Evolutionary conservation across 257 asterid species (phyloP).

Genomic region (Paraleonurus japonicus): DNA sequence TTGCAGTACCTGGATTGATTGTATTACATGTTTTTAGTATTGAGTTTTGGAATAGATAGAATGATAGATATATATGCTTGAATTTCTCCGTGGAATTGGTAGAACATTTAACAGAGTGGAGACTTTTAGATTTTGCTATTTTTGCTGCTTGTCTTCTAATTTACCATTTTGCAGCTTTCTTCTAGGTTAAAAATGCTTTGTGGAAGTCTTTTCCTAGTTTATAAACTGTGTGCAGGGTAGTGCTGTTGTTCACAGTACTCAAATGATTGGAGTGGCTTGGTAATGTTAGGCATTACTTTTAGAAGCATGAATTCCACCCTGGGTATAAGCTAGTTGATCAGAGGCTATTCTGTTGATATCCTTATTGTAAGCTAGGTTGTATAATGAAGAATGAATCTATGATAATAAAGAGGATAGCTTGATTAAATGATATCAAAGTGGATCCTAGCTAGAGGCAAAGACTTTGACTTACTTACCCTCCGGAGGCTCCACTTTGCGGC

Average conservation of each 20-base stretch:
- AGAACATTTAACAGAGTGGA: not conserved
- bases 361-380: too few species aligned
- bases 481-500: too few species aligned
- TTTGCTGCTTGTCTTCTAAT: not conserved
- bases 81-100: not conserved
- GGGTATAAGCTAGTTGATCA: too few species aligned
- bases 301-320: not conserved
- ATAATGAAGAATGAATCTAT: too few species aligned
- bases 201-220: not conserved
- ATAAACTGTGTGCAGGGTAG: not conserved
- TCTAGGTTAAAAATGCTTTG: not conserved
- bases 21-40: not conserved
- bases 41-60: not conserved
- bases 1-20: not conserved
- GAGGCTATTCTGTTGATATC: too few species aligned
- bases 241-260: not conserved
- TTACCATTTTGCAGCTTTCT: not conserved
- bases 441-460: too few species aligned
- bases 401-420: too few species aligned
- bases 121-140: not conserved
- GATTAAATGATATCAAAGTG: too few species aligned
- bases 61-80: not conserved
- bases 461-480: too few species aligned
- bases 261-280: not conserved
- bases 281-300: not conserved